A percentile compares a stretch with the other conserved stretches of the same genome.
Evolutionary conservation across 2,329 filamentous ascomycete genomes (phyloP).

Genomic region (Bipolaris sorokiniana): DNA sequence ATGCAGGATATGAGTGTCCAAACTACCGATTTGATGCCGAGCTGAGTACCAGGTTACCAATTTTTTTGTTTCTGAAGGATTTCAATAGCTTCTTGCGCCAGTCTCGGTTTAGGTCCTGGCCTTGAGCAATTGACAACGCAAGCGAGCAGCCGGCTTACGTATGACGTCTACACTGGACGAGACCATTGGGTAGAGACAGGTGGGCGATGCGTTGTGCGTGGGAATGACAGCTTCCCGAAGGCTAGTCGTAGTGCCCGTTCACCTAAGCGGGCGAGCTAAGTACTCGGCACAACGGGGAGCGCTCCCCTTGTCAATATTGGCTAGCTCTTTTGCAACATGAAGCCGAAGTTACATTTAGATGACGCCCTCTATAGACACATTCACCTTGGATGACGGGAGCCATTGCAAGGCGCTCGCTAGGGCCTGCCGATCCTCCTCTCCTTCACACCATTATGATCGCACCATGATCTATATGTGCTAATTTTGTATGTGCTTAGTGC

Average conservation of each 20-base stretch:
- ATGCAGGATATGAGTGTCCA: neutral
- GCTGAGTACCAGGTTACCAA: neutral
- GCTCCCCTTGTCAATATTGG: neutral
- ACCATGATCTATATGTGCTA: slow-evolving; percentile 1
- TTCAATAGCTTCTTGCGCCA: slow-evolving; percentile 7
- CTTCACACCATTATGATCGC: neutral
- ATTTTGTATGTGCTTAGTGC: neutral
- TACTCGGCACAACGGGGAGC: neutral
- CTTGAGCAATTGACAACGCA: slow-evolving; percentile 1
- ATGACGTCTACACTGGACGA: neutral
- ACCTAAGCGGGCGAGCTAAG: neutral
- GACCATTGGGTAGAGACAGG: neutral
- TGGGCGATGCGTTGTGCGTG: neutral
- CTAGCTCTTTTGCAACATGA: neutral
- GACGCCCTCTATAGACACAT: neutral
- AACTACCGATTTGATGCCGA: slow-evolving; percentile 1
- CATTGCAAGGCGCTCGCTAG: neutral
- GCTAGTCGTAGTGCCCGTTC: slow-evolving; percentile 1
- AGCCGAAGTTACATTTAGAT: neutral
- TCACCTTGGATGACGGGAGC: neutral
- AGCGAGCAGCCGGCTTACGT: neutral
- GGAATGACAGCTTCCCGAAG: neutral
- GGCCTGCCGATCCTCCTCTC: neutral
- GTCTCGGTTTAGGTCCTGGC: neutral
- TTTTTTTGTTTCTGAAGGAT: neutral